Base-by-base conservation (phyloP, 257 asterid species). In the Fraxinus quadrangulata region DNA sequence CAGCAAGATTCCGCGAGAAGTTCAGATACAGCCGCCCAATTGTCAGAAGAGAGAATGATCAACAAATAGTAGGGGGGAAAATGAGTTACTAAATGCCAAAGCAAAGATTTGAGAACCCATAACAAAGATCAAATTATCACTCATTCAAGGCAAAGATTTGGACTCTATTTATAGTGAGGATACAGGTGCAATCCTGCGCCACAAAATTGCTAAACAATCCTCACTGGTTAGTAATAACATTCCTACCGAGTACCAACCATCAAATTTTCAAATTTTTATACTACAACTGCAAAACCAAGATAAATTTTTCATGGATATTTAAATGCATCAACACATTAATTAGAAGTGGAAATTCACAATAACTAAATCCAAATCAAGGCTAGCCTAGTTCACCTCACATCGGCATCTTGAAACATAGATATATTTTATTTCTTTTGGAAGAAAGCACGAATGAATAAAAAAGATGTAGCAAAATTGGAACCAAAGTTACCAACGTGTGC, bases 11-110 rank as follows among this genome's bases (percentile, higher is more conserved):
- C 74, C 19, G 45, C 14, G 19, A 61, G 28, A 36, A 63, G 78
- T 40, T 91, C 91, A 94, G 83, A 85, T 3, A 77, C 92, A 90
- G 78, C 97, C 98, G 80, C 98, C 97, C 92, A 92, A 85, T 98
- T 95, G 96, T 81, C 80, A 88, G 78, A 77, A 65, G 26, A 40
- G 56, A 45, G 45, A 75, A 77, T 54, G 30, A 49, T 67, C 23
- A 77, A 65, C 26, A 26, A 47, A 82, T 68, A 24, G 72, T 33
- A 56, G 4, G 40, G 47, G 66, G 61, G 54, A 23, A 17, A 24
- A 73, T 7, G 42, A 63, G 37, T 49, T n/a, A 23, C 67, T 4
- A 5, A 24, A 26, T 12, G 47, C 19, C 45, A 59, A 51, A 31
- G 24, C 12, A 0, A 71, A 31, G 47, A 65, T 12, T 28, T 26